Evolutionary conservation across 2,329 filamentous ascomycete species (phyloP), one percentile per base, ranked within the genome.

Genomic region (Botryotinia globosa): DNA sequence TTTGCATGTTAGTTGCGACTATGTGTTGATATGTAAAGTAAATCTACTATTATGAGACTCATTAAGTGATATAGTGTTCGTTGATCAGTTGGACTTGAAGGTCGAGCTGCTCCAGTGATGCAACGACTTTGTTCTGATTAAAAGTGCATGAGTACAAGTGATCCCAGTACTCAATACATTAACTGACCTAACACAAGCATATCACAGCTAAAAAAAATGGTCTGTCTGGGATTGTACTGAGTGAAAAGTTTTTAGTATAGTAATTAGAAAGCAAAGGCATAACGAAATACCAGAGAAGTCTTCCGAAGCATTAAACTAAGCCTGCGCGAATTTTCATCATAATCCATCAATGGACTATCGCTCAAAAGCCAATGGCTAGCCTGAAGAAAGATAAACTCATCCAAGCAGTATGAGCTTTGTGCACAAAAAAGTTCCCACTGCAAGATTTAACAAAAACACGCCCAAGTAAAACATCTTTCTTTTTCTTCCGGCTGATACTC

Each of bases 1-100:
- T 8, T 18, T 29, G 14, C 4, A 22, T 12, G 3, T 9, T 6
- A n/a, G 7, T 9, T 5, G 5, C 20, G 1, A 16, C 4, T n/a
- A 29, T 20, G 0, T 44, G 1, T 12, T 16, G n/a, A 20, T 42
- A 10, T 32, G 4, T 0, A n/a, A 29, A 32, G n/a, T 0, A 32
- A 44, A 16, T 44, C 4, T 42, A 3, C 25, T 12, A 22, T 5
- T 0, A 9, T 29, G 37, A 8, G 6, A 29, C 4, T 2, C 34
- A 32, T 14, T 9, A 9, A 63, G 6, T 12, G 16, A 4, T 12
- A 8, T 2, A 4, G 25, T 62, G 3, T 9, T 42, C 14, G 1
- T 34, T 34, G 34, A 34, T 34, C 34, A 34, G 3, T 29, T 63
- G n/a, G 10, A 4, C 22, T n/a, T n/a, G 4, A 51, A 51, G 25